Base-by-base conservation (phyloP, 2,329 filamentous ascomycete genomes). In the Fonsecaea monophora region DNA sequence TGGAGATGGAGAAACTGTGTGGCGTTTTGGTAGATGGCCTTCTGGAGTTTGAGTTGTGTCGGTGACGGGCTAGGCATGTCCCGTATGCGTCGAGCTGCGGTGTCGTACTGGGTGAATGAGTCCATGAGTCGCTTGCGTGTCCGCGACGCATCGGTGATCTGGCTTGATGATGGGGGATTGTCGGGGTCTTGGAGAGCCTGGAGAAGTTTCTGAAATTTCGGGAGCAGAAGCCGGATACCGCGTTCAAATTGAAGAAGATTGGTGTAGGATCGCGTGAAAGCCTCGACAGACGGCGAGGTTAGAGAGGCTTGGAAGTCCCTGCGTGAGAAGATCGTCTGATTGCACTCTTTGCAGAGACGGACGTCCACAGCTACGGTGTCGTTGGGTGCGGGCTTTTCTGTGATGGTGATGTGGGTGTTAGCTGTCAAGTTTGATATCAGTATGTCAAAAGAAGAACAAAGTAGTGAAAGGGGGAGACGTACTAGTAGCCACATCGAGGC, bases 301-400 rank as follows among this genome's bases (percentile, higher is more conserved):
- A 92, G 78, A 9, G 92, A 90, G 8, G 87, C 86, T 30, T 87
- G 82, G 75, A 97, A 97, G 75, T 97, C 93, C 42, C 89, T 86
- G 73, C 90, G 89, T 59, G 86, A 86, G 77, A 92, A 92, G 21
- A 92, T 78, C 0, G 87, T 91, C 37, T 85, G 80, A 71, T 86
- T 92, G 81, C 95, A 99, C 64, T 96, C 92, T 74, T 90, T 91
- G 78, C 95, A 99, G 86, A 99, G 94, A 50, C 95, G 88, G 15
- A 99, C 83, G 75, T 97, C 92, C 53, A 98, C 80, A 62, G 87
- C 88, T 50, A 96, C 77, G 68, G 72, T 77, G 70, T 73, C 82
- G 81, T 70, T 81, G 77, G 67, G 62, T 7, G 69, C 40, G 9
- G 68, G 64, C 62, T 75, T 74, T 69, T 74, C 73, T 68, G 72